phyloP scores from a whole-genome alignment of 306 rosid species.

The Purshia tridentata region DNA sequence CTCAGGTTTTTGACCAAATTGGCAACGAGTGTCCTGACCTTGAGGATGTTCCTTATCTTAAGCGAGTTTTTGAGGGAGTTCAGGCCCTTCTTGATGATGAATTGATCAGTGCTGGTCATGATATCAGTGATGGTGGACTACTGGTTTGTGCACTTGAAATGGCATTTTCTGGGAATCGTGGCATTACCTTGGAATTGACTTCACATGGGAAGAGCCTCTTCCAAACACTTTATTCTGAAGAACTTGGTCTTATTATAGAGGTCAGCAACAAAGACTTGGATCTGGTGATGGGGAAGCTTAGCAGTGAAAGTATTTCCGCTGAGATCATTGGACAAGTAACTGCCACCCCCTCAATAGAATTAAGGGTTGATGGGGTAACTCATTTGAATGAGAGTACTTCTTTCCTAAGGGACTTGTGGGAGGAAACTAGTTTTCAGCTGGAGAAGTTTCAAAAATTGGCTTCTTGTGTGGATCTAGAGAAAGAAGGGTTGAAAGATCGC shows the following conservation, averaged over 20 bases:
- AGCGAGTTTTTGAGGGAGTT: constrained; percentile 73
- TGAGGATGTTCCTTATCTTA: constrained; percentile 75
- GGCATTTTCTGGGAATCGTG: constrained; percentile 91
- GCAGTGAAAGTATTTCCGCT: constrained; percentile 44
- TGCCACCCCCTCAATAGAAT: constrained; percentile 42
- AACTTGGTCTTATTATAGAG: constrained; percentile 81
- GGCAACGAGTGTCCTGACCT: constrained; percentile 80
- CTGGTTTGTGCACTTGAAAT: constrained; percentile 78
- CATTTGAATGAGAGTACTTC: constrained; percentile 58
- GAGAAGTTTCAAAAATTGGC: constrained; percentile 77
- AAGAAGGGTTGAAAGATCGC: constrained; percentile 70
- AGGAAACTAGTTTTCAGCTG: constrained; percentile 74
- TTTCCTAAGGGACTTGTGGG: constrained; percentile 77
- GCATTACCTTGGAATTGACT: constrained; percentile 53
- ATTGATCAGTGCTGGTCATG: constrained; percentile 88
- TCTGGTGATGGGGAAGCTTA: constrained; percentile 48
- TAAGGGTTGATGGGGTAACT: constrained; percentile 62
- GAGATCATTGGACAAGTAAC: constrained; percentile 68
- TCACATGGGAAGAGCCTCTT: constrained; percentile 61
- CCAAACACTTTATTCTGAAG: constrained; percentile 76
- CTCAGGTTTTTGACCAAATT: constrained; percentile 85
- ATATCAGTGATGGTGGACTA: constrained; percentile 89
- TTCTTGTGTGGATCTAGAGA: constrained; percentile 74
- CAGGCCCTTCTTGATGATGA: constrained; percentile 68
- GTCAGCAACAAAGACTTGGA: constrained; percentile 61